Evolutionary conservation across 2,329 filamentous ascomycete species (phyloP), one percentile per base, ranked within the genome.

Genomic region (Ciborinia camelliae): DNA sequence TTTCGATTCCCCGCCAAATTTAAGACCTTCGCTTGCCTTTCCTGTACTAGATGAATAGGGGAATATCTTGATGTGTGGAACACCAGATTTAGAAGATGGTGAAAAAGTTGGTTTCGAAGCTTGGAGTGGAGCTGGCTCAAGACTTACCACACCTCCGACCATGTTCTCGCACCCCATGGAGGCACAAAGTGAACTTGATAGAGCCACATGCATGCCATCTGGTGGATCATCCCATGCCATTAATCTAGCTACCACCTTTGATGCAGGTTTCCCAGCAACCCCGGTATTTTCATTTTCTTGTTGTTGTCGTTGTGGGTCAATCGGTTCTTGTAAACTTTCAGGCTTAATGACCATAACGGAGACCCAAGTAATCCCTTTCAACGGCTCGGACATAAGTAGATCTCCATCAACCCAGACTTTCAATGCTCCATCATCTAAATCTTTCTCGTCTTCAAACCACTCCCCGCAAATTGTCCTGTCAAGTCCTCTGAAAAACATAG

Each of bases 381-480:
- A 83, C 14, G 89, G 86, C 71, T 89, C 90, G 7, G 86, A 85
- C 18, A 86, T 80, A 28, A 96, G 80, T 32, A 92, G 77, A 66
- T 97, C 92, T 39, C 87, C 84, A 74, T 97, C 92, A 8, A 97
- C 81, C 91, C 94, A 98, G 30, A 97, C 82, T 67, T 85, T 89
- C 54, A 97, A 80, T 14, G 83, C 83, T 51, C 82, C 78, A 68
- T 83, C 79, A 59, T 84, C 82, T 26, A 82, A 78, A 26, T 81
- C 79, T 28, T 82, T 78, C 0, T 86, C 85, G 70, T 82, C 78
- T 0, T 88, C 86, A 71, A 97, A 96, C 85, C 88, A 95, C 62
- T 92, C 88, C 55, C 81, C 79, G 62, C 88, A 90, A 14, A 89
- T 77, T 30, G 81, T 81, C 66, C 88, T 84, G 73, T 96, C 91